A percentile compares a stretch with the other conserved stretches of the same genome.
phyloP scores from a whole-genome alignment of 345 rosid genomes.

The Boechera divaricarpa region DNA sequence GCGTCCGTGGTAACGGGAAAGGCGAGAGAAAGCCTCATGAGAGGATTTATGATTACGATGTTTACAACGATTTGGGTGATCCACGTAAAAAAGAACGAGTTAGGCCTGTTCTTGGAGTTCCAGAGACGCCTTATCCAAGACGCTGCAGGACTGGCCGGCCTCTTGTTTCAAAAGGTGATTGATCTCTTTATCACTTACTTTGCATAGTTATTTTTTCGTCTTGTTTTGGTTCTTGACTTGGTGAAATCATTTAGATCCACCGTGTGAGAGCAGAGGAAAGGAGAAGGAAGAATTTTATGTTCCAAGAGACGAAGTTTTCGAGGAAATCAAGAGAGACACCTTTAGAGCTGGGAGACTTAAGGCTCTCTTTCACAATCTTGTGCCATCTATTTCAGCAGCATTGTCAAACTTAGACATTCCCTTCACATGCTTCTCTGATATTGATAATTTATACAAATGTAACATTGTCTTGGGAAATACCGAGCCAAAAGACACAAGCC shows the following conservation, averaged over 20 bases:
- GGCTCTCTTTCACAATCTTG: conserved; percentile 88
- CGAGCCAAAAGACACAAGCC: conserved; percentile 40
- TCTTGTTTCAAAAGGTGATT: conserved; percentile 62
- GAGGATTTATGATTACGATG: conserved; percentile 80
- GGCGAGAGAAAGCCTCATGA: conserved; percentile 77
- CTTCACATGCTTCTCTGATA: conserved; percentile 89
- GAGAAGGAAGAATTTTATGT: conserved; percentile 88
- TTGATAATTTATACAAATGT: conserved; percentile 68
- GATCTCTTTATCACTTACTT: conserved; percentile 21
- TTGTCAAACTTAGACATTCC: conserved; percentile 80
- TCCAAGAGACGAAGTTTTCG: conserved; percentile 94
- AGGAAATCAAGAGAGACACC: conserved; percentile 83
- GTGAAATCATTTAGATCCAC: conserved; percentile 54
- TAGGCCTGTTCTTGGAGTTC: conserved; percentile 69
- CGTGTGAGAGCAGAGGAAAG: conserved; percentile 73
- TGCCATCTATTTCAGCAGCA: conserved; percentile 80
- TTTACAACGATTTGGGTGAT: conserved; percentile 85
- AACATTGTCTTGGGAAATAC: conserved; percentile 62
- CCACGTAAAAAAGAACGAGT: conserved; percentile 72
- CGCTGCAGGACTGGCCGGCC: conserved; percentile 94
- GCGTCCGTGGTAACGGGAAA: conserved; percentile 74
- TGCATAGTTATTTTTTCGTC: not conserved
- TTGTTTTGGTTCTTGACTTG: conserved; percentile 23
- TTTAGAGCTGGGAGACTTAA: conserved; percentile 87
- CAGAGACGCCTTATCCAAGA: conserved; percentile 85